phyloP scores from a whole-genome alignment of 2,329 filamentous ascomycete genomes.

The Fusarium nygamai region DNA sequence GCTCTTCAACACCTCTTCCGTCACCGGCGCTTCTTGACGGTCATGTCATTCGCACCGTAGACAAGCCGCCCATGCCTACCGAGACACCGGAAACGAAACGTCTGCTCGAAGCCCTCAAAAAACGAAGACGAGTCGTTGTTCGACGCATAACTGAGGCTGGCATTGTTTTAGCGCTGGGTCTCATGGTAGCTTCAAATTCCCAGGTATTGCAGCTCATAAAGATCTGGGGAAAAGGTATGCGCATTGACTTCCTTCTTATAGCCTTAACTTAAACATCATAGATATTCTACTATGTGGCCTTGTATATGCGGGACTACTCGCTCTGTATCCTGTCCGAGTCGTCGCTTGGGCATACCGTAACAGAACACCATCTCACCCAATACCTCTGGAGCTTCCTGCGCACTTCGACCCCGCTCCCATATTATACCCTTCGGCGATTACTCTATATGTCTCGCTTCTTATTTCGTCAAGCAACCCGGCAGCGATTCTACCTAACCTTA shows the following conservation, averaged over 20 bases:
- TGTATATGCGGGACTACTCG: constrained; percentile 53
- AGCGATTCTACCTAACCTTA: constrained; percentile 78
- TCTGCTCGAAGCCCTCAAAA: constrained; percentile 47
- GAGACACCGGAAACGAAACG: constrained; percentile 29
- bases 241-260: background rate
- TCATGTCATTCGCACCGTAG: constrained; percentile 44
- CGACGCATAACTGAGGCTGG: constrained; percentile 63
- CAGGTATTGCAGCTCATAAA: constrained; percentile 57
- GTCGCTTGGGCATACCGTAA: constrained; percentile 58
- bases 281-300: constrained; percentile 55
- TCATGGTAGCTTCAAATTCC: constrained; percentile 59
- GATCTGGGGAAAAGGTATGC: constrained; percentile 61
- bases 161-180: constrained; percentile 60
- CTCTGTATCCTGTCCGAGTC: constrained; percentile 70
- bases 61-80: constrained; percentile 30
- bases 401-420: constrained; percentile 92
- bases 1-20: constrained; percentile 63
- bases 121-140: constrained; percentile 61
- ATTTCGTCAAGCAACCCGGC: constrained; percentile 70
- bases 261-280: constrained; percentile 38
- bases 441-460: constrained; percentile 79
- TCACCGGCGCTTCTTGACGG: constrained; percentile 60
- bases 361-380: constrained; percentile 48
- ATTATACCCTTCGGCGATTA: constrained; percentile 83
- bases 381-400: constrained; percentile 68